phyloP scores from a whole-genome alignment of 257 asterid species.

The Leptodermis oblonga region DNA sequence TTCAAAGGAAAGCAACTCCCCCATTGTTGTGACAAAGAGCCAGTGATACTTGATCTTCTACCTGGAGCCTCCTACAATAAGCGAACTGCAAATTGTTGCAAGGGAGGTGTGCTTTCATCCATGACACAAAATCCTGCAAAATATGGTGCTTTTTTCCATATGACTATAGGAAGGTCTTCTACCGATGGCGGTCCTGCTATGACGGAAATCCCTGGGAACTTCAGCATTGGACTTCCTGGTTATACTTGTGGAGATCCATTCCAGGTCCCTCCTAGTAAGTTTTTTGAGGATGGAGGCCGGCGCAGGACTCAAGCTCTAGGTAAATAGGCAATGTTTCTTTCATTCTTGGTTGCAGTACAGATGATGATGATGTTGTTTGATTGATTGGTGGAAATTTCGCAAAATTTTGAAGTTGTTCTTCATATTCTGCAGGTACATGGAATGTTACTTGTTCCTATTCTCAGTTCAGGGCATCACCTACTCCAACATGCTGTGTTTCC shows the following conservation, averaged over 20 bases:
- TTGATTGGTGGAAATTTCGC: background rate
- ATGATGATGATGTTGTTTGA: background rate
- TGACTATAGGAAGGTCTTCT: conserved; percentile 37
- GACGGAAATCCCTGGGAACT: conserved; percentile 35
- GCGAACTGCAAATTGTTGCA: conserved; percentile 63
- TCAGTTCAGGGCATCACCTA: conserved; percentile 53
- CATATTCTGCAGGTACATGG: conserved; percentile 53
- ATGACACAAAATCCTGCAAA: conserved; percentile 44
- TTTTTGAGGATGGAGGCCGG: conserved; percentile 51
- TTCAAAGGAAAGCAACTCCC: conserved; percentile 41
- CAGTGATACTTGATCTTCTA: conserved; percentile 61
- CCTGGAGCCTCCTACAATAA: conserved; percentile 53
- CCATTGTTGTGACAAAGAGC: conserved; percentile 65
- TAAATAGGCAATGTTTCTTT: conserved; percentile 17
- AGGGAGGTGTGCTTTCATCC: conserved; percentile 70
- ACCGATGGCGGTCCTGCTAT: background rate
- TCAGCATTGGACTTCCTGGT: conserved; percentile 61
- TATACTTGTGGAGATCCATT: conserved; percentile 62
- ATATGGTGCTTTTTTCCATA: conserved; percentile 37
- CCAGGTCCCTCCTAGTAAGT: conserved; percentile 54
- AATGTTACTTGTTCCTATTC: conserved; percentile 71
- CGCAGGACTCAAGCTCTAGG: conserved; percentile 70
- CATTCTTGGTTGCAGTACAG: background rate
- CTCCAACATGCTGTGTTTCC: conserved; percentile 75
- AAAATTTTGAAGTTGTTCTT: background rate